Evolutionary conservation across 2,329 filamentous ascomycete species (phyloP).

Genomic region (Paraconiothyrium brasiliense): DNA sequence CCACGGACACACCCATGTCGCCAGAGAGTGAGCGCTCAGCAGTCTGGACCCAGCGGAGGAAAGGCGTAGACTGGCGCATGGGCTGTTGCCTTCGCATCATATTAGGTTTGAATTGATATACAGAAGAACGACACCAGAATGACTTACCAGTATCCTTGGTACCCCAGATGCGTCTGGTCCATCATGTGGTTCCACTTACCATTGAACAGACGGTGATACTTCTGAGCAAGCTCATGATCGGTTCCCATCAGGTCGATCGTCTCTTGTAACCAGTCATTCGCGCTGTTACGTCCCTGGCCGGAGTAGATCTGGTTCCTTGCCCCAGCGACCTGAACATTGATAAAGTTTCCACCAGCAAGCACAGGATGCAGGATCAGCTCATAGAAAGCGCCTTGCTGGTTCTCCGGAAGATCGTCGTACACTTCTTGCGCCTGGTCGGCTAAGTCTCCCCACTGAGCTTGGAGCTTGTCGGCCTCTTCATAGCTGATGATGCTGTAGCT

Average conservation of each 20-base stretch:
- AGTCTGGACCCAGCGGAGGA: conserved; percentile 68
- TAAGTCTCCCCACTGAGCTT: conserved; percentile 65
- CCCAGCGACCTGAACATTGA: conserved; percentile 57
- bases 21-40: conserved; percentile 68
- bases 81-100: conserved; percentile 69
- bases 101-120: conserved; percentile 44
- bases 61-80: conserved; percentile 73
- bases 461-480: conserved; percentile 67
- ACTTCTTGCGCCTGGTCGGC: conserved; percentile 64
- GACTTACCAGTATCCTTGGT: conserved; percentile 51
- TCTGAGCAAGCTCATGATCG: conserved; percentile 47
- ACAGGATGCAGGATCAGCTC: conserved; percentile 70
- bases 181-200: conserved; percentile 54
- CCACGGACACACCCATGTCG: conserved; percentile 69
- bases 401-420: conserved; percentile 62
- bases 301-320: conserved; percentile 50
- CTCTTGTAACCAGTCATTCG: conserved; percentile 48
- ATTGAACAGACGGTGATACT: conserved; percentile 46
- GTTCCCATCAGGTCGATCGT: conserved; percentile 49
- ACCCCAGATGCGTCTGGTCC: conserved; percentile 53
- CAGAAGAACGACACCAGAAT: conserved; percentile 51
- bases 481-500: conserved; percentile 72
- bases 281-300: conserved; percentile 49
- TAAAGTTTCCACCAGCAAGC: conserved; percentile 65
- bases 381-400: conserved; percentile 67